Evolutionary conservation across 2,329 filamentous ascomycete genomes (phyloP).

Genomic region (Metarhizium anisopliae): DNA sequence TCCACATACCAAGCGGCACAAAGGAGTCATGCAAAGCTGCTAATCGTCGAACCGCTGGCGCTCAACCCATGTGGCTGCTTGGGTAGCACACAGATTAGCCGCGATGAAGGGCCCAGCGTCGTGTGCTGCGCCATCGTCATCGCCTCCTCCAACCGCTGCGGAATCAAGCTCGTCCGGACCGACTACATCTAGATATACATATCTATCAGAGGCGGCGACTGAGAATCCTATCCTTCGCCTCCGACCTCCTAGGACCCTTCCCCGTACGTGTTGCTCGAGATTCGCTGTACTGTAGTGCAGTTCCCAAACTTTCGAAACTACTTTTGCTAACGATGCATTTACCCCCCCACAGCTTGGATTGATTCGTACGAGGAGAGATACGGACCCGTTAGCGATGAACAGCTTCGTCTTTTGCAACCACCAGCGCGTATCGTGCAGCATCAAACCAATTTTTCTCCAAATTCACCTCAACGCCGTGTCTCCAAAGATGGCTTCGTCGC

Average conservation of each 20-base stretch:
- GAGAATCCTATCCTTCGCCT: conserved; percentile 12
- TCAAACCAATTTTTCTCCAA: conserved; percentile 33
- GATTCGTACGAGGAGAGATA: conserved; percentile 35
- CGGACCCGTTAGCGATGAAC: conserved; percentile 27
- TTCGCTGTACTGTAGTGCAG: conserved; percentile 2
- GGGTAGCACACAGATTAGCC: not conserved
- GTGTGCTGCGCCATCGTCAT: conserved; percentile 8
- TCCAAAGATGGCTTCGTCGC: conserved; percentile 40
- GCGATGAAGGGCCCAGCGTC: not conserved
- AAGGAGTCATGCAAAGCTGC: conserved; percentile 5
- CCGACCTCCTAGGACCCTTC: conserved; percentile 19
- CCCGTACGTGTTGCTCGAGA: conserved; percentile 14
- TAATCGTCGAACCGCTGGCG: conserved; percentile 1
- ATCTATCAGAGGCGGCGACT: conserved; percentile 6
- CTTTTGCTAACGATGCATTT: not conserved
- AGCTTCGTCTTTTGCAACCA: conserved; percentile 28
- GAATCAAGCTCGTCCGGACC: conserved; percentile 8
- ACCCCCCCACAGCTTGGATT: conserved; percentile 37
- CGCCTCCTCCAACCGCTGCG: conserved; percentile 7
- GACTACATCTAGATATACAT: conserved; percentile 5
- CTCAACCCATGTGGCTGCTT: not conserved
- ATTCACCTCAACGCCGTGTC: conserved; percentile 30
- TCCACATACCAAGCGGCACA: not conserved
- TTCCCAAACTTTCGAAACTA: not conserved
- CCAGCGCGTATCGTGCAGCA: conserved; percentile 29